Evolutionary conservation across 1,284 basidiomycete genomes (phyloP).

Genomic region (Pseudozyma sp.): DNA sequence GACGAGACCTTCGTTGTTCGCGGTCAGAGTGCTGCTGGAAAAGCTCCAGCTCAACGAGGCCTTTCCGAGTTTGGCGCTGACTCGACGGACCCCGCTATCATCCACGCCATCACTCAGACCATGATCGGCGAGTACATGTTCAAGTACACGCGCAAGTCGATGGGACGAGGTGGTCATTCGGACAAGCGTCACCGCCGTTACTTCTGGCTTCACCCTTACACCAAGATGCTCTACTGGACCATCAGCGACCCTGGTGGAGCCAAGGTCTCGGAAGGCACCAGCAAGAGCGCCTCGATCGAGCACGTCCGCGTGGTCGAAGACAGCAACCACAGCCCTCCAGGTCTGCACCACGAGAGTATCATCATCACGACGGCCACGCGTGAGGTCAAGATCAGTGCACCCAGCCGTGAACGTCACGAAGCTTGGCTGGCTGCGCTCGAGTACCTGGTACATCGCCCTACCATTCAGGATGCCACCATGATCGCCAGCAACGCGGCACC

Average conservation of each 20-base stretch:
- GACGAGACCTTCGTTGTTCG: slow-evolving; percentile 44
- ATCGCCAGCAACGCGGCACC: slow-evolving; percentile 42
- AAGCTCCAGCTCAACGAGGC: slow-evolving; percentile 17
- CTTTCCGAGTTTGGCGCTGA: slow-evolving; percentile 38
- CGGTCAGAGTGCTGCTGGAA: slow-evolving; percentile 15
- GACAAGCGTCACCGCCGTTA: slow-evolving; percentile 92
- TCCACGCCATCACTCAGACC: slow-evolving; percentile 97
- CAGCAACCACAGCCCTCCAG: slow-evolving; percentile 90
- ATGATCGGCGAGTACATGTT: slow-evolving; percentile 99
- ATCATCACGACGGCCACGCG: slow-evolving; percentile 90
- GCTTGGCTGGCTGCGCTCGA: slow-evolving; percentile 82
- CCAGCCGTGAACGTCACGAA: slow-evolving; percentile 92
- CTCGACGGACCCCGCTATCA: slow-evolving; percentile 64
- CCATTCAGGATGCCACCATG: slow-evolving; percentile 44
- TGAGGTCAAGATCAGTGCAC: slow-evolving; percentile 97
- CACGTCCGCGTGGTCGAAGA: slow-evolving; percentile 89
- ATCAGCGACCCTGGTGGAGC: slow-evolving; percentile 89
- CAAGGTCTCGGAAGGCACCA: slow-evolving; percentile 87
- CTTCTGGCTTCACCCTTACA: slow-evolving; percentile 99
- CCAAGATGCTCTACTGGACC: slow-evolving; percentile 97
- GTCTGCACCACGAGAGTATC: slow-evolving; percentile 90
- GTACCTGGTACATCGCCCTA: slow-evolving; percentile 56
- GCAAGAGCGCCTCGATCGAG: slow-evolving; percentile 98
- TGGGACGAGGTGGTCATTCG: slow-evolving; percentile 85
- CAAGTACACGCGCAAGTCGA: slow-evolving; percentile 93